phyloP scores from a whole-genome alignment of 306 rosid genomes.

The Vigna trinervia region DNA sequence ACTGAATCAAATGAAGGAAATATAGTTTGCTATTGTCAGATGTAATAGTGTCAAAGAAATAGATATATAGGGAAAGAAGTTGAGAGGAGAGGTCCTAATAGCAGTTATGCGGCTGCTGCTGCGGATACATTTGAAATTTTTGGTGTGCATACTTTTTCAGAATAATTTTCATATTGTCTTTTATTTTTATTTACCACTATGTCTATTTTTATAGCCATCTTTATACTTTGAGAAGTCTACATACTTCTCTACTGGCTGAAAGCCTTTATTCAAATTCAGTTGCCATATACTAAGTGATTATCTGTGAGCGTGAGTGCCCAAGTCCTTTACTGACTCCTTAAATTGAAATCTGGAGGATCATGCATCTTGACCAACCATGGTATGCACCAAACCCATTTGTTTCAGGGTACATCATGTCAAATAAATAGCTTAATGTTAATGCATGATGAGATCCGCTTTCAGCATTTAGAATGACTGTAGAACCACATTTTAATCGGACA shows the following conservation, averaged over 20 bases:
- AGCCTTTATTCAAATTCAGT: conserved; percentile 10
- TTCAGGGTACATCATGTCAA: not conserved
- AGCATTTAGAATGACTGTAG: conserved; percentile 30
- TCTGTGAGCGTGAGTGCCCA: conserved; percentile 4
- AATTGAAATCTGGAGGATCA: not conserved
- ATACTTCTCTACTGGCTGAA: conserved; percentile 1
- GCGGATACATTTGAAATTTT: not conserved
- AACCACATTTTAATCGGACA: not conserved
- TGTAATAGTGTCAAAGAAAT: not conserved
- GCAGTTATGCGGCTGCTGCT: conserved; percentile 4
- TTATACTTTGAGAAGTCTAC: conserved; percentile 5
- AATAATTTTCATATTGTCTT: conserved; percentile 1
- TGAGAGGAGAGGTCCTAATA: not conserved
- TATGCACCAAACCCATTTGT: not conserved
- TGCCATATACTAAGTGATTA: conserved; percentile 16
- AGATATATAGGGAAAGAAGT: conserved; percentile 2
- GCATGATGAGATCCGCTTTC: not conserved
- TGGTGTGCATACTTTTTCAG: conserved; percentile 11
- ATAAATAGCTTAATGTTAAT: not conserved
- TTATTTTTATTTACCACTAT: not conserved
- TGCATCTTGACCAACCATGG: conserved; percentile 6
- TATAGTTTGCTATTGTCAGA: not conserved
- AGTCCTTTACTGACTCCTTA: not conserved
- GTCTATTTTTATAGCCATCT: not conserved
- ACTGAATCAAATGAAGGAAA: conserved; percentile 21